These are phyloP conservation scores for Fusarium buharicum DNA, from an alignment of 2,329 filamentous ascomycete species.

Conservation along the genomic window DNA sequence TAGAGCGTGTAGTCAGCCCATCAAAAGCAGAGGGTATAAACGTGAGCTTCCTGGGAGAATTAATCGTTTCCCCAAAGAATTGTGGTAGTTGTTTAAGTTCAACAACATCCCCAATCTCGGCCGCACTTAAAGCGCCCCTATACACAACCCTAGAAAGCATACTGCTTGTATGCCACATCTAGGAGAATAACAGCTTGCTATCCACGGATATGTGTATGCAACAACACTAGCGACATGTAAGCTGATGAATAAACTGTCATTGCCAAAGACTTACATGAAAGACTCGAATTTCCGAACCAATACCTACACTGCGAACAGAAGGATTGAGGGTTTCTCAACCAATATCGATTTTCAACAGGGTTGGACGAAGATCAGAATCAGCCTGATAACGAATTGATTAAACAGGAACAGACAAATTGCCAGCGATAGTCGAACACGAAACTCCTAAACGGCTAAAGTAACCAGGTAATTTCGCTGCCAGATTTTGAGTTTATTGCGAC, in stretches of 20 bases:
- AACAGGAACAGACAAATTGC: conserved; percentile 6
- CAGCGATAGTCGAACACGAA: background rate
- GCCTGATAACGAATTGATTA: background rate
- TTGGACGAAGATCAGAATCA: background rate
- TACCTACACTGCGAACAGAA: background rate
- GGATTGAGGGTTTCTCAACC: background rate
- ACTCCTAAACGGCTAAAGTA: background rate
- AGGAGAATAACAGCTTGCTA: background rate
- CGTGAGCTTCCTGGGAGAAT: too few species aligned
- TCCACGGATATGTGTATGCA: conserved; percentile 3
- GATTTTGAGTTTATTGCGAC: conserved; percentile 15
- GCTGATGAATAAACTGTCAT: background rate
- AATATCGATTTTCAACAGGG: background rate
- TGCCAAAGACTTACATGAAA: background rate
- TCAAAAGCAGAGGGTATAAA: too few species aligned
- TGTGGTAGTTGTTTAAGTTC: conserved; percentile 37
- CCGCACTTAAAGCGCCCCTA: conserved; percentile 1
- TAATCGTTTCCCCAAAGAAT: conserved; percentile 15
- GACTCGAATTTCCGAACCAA: background rate
- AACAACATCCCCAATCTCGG: conserved; percentile 31
- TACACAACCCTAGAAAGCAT: conserved; percentile 7
- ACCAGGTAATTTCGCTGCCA: conserved; percentile 19
- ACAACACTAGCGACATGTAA: background rate
- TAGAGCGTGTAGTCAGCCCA: too few species aligned
- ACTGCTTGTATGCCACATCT: conserved; percentile 8